phyloP scores from a whole-genome alignment of 306 rosid species.

The Lupinus albus region DNA sequence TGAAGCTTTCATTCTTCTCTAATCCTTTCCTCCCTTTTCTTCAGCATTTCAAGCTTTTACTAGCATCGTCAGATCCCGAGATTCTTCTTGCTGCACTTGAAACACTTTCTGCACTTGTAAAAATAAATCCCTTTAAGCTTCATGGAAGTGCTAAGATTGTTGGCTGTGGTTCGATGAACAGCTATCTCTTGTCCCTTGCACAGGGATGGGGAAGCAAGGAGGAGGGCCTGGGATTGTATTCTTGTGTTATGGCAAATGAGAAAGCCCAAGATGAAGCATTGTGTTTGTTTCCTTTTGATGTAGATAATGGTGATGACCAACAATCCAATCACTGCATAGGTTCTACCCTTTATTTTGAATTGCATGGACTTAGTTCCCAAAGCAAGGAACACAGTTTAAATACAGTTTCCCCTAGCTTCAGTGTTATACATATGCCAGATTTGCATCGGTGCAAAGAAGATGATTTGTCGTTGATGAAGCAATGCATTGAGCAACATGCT shows the following conservation, averaged over 20 bases:
- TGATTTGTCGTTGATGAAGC: constrained; percentile 80
- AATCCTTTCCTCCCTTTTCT: constrained; percentile 33
- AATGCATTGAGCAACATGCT: constrained; percentile 68
- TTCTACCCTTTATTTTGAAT: constrained; percentile 90
- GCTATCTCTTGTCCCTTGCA: constrained; percentile 88
- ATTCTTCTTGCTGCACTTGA: constrained; percentile 84
- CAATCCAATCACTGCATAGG: constrained; percentile 76
- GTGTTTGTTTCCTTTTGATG: constrained; percentile 86
- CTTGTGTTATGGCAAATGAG: constrained; percentile 92
- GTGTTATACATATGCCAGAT: constrained; percentile 85
- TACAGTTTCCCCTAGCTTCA: constrained; percentile 49
- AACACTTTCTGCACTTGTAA: constrained; percentile 94
- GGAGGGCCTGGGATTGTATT: constrained; percentile 93
- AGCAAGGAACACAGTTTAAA: constrained; percentile 51
- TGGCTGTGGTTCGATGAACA: constrained; percentile 90
- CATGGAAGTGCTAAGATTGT: constrained; percentile 92
- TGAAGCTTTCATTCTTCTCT: neutral
- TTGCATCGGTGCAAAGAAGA: constrained; percentile 81
- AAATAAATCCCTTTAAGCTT: constrained; percentile 93
- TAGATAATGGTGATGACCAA: constrained; percentile 67
- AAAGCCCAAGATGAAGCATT: constrained; percentile 75
- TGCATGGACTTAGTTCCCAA: constrained; percentile 70
- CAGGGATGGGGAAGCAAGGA: constrained; percentile 99
- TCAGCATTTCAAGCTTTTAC: constrained; percentile 97
- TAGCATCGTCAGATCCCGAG: constrained; percentile 94